Evolutionary conservation across 192 early-diverging fungal species (phyloP).

Genomic region (Backusella luteola): DNA sequence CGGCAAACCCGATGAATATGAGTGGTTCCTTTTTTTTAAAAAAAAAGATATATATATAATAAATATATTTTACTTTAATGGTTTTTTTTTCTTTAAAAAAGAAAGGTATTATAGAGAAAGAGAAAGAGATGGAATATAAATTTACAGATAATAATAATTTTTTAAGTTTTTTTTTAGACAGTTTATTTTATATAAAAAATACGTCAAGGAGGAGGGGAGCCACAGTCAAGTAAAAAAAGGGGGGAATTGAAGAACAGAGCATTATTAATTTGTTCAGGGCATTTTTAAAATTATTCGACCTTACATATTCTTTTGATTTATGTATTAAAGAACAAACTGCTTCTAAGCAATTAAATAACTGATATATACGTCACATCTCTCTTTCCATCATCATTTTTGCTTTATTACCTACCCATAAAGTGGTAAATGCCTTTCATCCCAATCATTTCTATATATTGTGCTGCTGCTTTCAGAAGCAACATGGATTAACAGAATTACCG

Average conservation of each 20-base stretch:
- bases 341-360: slow-evolving; percentile 3
- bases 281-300: slow-evolving; percentile 5
- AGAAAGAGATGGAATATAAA: background rate
- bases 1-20: too few relatives aligned
- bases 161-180: background rate
- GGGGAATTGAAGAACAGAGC: background rate
- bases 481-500: background rate
- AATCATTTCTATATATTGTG: too few relatives aligned
- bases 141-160: background rate
- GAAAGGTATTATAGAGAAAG: background rate
- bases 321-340: background rate
- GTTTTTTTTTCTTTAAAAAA: background rate
- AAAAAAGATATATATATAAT: background rate
- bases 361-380: background rate
- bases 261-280: slow-evolving; percentile 7
- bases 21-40: background rate
- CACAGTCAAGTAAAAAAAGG: background rate
- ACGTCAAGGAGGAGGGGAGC: background rate
- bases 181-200: background rate
- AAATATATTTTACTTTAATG: background rate
- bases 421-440: background rate
- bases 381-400: background rate
- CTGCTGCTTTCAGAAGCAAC: background rate
- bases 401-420: background rate
- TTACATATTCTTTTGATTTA: background rate